These are phyloP conservation scores for Capsicum pubescens DNA, from an alignment of 257 asterid genomes.

Conservation along the genomic window DNA sequence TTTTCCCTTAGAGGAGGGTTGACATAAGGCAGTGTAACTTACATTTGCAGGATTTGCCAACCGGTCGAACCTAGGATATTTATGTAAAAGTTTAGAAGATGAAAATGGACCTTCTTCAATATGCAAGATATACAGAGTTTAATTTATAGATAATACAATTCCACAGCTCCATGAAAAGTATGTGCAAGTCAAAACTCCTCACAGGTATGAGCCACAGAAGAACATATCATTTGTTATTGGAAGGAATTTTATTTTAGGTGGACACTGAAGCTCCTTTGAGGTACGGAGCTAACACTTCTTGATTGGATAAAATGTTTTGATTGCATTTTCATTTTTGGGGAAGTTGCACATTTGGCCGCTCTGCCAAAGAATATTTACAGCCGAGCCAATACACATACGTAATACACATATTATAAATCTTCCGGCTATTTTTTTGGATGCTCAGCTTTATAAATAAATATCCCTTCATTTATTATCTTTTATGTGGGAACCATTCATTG, in stretches of 20 bases:
- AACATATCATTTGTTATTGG: constrained; percentile 20
- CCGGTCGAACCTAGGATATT: not conserved
- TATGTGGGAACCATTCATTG: too few relatives aligned
- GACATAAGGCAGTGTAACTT: not conserved
- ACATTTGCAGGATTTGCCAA: not conserved
- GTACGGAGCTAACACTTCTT: not conserved
- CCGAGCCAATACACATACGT: not conserved
- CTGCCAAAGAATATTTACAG: not conserved
- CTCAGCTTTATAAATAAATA: not conserved
- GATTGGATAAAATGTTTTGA: not conserved
- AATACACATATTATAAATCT: not conserved
- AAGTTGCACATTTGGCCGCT: not conserved
- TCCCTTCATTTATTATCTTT: not conserved
- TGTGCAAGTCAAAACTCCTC: not conserved
- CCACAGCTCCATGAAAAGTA: not conserved
- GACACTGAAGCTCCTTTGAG: constrained; percentile 6
- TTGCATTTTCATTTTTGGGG: constrained; percentile 21
- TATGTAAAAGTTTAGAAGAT: not conserved
- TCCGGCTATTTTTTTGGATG: too few relatives aligned
- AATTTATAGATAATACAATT: not conserved
- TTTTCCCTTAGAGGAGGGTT: not conserved
- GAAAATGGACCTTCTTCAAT: not conserved
- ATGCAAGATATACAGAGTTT: not conserved
- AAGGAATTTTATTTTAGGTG: not conserved
- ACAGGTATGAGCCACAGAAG: constrained; percentile 8